phyloP scores from a whole-genome alignment of 768 basidiomycete genomes.

The Russula foetens region DNA sequence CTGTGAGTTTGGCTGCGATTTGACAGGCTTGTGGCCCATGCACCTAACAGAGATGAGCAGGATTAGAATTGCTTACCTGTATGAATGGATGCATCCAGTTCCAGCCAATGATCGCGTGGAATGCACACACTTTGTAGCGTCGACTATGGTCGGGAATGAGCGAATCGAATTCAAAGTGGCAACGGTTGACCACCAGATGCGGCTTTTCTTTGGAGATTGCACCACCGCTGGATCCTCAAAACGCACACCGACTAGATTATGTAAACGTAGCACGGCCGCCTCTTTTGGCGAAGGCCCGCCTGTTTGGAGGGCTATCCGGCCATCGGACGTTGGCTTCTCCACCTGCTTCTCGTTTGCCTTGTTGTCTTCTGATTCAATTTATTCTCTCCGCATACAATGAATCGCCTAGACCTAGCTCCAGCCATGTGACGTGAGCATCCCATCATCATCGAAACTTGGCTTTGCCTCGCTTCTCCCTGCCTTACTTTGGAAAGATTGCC shows the following conservation, averaged over 20 bases:
- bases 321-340: not conserved
- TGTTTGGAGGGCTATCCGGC: not conserved
- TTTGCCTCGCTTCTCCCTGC: not conserved
- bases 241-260: not conserved
- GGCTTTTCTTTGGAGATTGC: not conserved
- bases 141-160: not conserved
- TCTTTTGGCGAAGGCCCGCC: not conserved
- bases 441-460: not conserved
- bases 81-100: too few species aligned
- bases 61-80: not conserved
- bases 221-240: not conserved
- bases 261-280: not conserved
- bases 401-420: too few species aligned
- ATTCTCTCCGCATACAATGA: constrained; percentile 3
- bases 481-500: constrained; percentile 15
- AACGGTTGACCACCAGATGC: not conserved
- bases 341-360: constrained; percentile 7
- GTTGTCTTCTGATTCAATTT: not conserved
- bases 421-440: constrained; percentile 5
- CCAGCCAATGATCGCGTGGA: not conserved
- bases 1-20: not conserved
- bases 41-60: not conserved
- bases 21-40: not conserved
- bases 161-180: not conserved
- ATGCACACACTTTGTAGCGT: not conserved